Base-by-base conservation (phyloP, 441 rosid species). In the Raphanus hybrid region DNA sequence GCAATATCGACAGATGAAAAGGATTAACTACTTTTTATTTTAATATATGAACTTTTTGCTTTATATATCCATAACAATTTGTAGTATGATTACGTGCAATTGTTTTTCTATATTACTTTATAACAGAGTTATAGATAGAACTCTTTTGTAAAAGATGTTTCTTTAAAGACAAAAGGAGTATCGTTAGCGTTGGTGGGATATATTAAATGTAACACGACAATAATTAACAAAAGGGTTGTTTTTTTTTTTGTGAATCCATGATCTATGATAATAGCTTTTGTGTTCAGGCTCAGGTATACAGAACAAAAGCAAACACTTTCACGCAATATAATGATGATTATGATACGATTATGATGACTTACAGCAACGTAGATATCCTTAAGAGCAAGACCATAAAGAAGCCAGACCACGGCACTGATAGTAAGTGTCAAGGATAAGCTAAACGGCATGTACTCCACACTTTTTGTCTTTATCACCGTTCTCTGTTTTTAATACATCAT, bases 391-490 rank as follows among this genome's bases (percentile, higher is more conserved):
- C 92, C 92, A 69, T 86, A 88, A 6, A 86, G 73, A 67, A 86
- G 75, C 92, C 92, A 86, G 6, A 70, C 67, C 35, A 86, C 34
- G 2, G 92, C 90, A 71, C 85, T 88, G 18, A 85, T 1, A 34
- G 86, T 84, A 41, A 86, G 88, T 69, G 82, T 58, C n/a, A 88
- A 64, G 1, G 92, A 86, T 61, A 88, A 73, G 71, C 73, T 61
- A 67, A 86, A 80, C 1, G 90, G 92, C 90, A 86, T 88, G 78
- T 86, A 88, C 87, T 88, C 91, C 75, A 85, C 90, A 64, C 90
- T 88, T 69, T 75, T 86, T 16, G 87, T 88, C 67, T 83, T 85
- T 50, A 88, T 78, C 54, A 86, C 88, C 70, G 73, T 45, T 73
- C 85, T 84, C 90, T 88, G 86, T 77, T 41, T 58, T 58, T 37